Percentiles rank a stretch among this genome's conserved stretches.
Evolutionary conservation across 164 flowering plant genomes (phyloP).

Genomic region (Malania oleifera): DNA sequence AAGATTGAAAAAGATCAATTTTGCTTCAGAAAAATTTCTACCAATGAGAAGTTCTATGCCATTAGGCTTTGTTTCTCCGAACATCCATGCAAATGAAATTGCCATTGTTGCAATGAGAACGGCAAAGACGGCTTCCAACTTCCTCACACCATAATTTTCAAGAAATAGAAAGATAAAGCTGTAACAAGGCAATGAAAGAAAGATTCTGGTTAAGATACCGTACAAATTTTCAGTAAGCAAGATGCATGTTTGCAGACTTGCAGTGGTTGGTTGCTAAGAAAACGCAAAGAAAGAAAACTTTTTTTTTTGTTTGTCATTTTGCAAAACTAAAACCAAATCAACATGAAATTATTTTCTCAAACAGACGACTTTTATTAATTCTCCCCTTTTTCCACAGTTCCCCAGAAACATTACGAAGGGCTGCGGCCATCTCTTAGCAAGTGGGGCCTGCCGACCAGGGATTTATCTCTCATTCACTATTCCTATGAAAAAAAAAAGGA

Average conservation of each 20-base stretch:
- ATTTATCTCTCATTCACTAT: too few relatives aligned
- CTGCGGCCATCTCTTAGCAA: too few relatives aligned
- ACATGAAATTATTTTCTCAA: too few relatives aligned
- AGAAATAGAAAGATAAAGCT: constrained; percentile 62
- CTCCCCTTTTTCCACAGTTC: too few relatives aligned
- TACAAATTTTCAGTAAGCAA: background rate
- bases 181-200: constrained; percentile 12
- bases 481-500: too few relatives aligned
- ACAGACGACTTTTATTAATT: too few relatives aligned
- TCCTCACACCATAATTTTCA: constrained; percentile 74
- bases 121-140: constrained; percentile 66
- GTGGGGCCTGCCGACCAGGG: too few relatives aligned
- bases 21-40: constrained; percentile 13
- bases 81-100: constrained; percentile 73
- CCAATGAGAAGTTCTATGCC: constrained; percentile 55
- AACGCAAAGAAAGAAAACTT: too few relatives aligned
- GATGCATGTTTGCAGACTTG: background rate
- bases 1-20: background rate
- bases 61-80: constrained; percentile 56
- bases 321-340: too few relatives aligned
- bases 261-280: background rate
- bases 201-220: background rate
- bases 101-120: constrained; percentile 64
- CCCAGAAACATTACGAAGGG: too few relatives aligned
- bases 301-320: too few relatives aligned